phyloP scores from a whole-genome alignment of 331 rosid genomes.

The Pyracantha coccinea region DNA sequence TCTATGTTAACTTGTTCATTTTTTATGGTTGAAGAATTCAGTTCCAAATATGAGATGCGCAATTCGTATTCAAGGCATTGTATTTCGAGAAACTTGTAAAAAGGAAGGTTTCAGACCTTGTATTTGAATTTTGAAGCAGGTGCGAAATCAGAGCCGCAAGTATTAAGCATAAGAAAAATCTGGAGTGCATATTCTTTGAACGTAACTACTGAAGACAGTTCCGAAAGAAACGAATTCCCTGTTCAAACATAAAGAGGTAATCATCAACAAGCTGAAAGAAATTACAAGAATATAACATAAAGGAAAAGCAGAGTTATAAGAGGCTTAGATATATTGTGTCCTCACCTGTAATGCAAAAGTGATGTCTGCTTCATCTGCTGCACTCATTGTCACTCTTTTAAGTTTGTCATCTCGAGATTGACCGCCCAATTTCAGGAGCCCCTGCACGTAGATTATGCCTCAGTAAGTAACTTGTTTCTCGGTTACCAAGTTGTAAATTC shows the following conservation, averaged over 20 bases:
- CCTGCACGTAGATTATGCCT: constrained; percentile 37
- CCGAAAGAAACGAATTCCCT: constrained; percentile 91
- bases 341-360: constrained; percentile 76
- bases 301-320: not conserved
- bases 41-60: not conserved
- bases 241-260: constrained; percentile 12
- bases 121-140: not conserved
- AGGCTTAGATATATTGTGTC: not conserved
- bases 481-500: not conserved
- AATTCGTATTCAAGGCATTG: not conserved
- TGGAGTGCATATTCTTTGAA: not conserved
- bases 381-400: constrained; percentile 57
- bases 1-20: not conserved
- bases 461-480: constrained; percentile 1
- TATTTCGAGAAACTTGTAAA: not conserved
- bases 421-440: constrained; percentile 70
- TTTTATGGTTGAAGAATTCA: not conserved
- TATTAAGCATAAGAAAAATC: constrained; percentile 17
- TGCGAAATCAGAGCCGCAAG: constrained; percentile 2
- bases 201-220: constrained; percentile 53
- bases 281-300: too few species aligned
- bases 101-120: constrained; percentile 25
- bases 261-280: not conserved
- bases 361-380: constrained; percentile 70
- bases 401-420: constrained; percentile 63